These are phyloP conservation scores for Sanghuangporus sanghuang DNA, from an alignment of 1,284 basidiomycete species.

Conservation along the genomic window DNA sequence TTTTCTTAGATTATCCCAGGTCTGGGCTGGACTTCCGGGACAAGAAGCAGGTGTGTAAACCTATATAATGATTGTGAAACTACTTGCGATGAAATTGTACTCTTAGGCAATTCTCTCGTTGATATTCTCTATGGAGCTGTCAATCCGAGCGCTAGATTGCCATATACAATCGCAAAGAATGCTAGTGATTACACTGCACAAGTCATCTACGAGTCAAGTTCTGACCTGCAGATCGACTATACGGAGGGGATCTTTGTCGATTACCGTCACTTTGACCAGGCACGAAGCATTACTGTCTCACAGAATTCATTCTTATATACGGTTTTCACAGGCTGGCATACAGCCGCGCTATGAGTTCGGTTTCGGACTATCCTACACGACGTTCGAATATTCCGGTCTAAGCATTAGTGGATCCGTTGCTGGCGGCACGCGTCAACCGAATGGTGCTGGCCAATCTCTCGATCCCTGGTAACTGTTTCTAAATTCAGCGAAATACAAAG, in stretches of 20 bases:
- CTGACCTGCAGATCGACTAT: constrained; percentile 28
- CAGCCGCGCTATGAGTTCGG: constrained; percentile 74
- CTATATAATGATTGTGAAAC: not conserved
- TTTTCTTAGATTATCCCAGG: constrained; percentile 23
- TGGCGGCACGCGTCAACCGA: constrained; percentile 26
- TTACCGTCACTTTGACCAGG: constrained; percentile 20
- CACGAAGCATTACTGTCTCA: not conserved
- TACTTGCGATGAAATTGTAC: not conserved
- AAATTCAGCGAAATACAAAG: not conserved
- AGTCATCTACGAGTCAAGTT: constrained; percentile 23
- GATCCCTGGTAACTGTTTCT: constrained; percentile 27
- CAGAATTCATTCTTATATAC: not conserved
- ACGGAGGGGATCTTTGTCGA: constrained; percentile 27
- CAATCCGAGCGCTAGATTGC: constrained; percentile 40
- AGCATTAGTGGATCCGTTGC: constrained; percentile 23
- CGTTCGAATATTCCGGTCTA: constrained; percentile 65
- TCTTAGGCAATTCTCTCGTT: constrained; percentile 35
- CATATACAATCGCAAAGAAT: constrained; percentile 45
- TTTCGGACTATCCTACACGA: constrained; percentile 81
- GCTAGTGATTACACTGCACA: constrained; percentile 41
- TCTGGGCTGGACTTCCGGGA: constrained; percentile 58
- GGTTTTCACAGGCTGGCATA: constrained; percentile 32
- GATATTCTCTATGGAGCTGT: constrained; percentile 42
- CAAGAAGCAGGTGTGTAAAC: constrained; percentile 58
- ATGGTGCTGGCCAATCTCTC: constrained; percentile 26